A percentile compares a stretch with the other conserved stretches of the same genome.
Conservation (phyloP, 257 asterid species). For the Coffea eugenioides region DNA sequence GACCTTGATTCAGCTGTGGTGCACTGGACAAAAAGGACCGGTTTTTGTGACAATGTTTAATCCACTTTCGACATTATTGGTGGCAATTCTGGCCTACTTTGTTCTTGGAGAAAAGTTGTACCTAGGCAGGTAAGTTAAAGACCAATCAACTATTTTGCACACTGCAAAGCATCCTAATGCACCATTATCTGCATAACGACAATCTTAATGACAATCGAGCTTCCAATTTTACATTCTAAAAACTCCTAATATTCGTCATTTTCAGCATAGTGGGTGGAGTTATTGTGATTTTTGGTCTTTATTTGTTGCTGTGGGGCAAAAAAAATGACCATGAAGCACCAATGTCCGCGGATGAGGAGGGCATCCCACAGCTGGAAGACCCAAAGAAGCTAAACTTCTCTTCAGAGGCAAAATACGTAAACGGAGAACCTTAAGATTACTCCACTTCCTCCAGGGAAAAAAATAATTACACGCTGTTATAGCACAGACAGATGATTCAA, state of each 20-base stretch:
- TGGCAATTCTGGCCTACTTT: conserved; percentile 54
- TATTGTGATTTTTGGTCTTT: conserved; percentile 56
- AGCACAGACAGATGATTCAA: neutral
- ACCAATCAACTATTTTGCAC: neutral
- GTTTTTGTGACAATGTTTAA: conserved; percentile 76
- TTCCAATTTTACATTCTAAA: conserved; percentile 6
- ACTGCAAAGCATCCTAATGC: neutral
- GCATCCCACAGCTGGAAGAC: conserved; percentile 25
- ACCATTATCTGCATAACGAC: neutral
- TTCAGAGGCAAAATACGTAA: conserved; percentile 24
- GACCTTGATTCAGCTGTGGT: conserved; percentile 54
- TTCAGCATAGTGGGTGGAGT: conserved; percentile 65
- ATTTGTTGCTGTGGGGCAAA: conserved; percentile 76
- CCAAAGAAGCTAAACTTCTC: conserved; percentile 21
- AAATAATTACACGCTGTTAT: no score
- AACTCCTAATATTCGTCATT: conserved; percentile 5
- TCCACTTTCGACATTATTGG: conserved; percentile 62
- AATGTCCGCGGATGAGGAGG: conserved; percentile 28
- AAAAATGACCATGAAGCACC: conserved; percentile 40
- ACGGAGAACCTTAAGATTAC: conserved; percentile 29
- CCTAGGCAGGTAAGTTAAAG: conserved; percentile 51
- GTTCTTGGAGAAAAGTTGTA: conserved; percentile 66
- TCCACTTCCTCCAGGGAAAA: neutral
- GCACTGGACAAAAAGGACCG: conserved; percentile 73
- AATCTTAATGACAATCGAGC: neutral